Percentiles rank a stretch among this genome's conserved stretches.
Conservation (phyloP, 192 early-diverging fungal genomes). For the Nowakowskiella sp. region DNA sequence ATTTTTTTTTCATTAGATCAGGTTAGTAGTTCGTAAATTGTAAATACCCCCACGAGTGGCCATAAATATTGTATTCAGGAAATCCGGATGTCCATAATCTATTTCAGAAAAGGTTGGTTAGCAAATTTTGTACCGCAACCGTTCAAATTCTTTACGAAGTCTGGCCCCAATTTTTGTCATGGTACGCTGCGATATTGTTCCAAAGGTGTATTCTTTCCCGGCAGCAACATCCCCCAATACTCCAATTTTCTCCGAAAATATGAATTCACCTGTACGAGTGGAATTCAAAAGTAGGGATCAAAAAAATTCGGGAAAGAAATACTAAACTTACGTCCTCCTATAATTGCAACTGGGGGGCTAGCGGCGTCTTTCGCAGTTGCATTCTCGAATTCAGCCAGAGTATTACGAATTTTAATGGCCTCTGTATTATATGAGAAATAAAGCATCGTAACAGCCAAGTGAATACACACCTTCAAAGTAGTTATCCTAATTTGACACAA, state of each 20-base stretch:
- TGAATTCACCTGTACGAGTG: conserved; percentile 41
- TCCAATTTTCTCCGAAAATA: conserved; percentile 78
- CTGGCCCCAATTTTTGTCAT: conserved; percentile 73
- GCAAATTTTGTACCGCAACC: neutral
- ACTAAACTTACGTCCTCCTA: conserved; percentile 58
- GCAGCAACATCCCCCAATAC: conserved; percentile 83
- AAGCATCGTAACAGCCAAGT: neutral
- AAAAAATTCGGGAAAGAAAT: neutral
- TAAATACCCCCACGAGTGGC: conserved; percentile 57
- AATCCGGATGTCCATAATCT: conserved; percentile 89
- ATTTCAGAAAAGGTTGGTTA: neutral
- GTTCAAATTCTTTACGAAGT: conserved; percentile 24
- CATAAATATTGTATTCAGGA: conserved; percentile 83
- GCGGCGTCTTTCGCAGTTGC: neutral
- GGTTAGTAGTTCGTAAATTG: neutral
- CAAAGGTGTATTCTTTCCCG: conserved; percentile 82
- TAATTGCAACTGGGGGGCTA: conserved; percentile 71
- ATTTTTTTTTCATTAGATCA: no score
- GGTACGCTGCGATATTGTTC: conserved; percentile 75
- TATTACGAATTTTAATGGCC: conserved; percentile 77
- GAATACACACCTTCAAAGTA: conserved; percentile 55
- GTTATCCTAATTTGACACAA: no score
- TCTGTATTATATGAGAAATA: conserved; percentile 34
- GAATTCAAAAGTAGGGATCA: neutral
- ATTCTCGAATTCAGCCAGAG: conserved; percentile 79